phyloP scores from a whole-genome alignment of 257 asterid species.

The Nicotiana knightiana region DNA sequence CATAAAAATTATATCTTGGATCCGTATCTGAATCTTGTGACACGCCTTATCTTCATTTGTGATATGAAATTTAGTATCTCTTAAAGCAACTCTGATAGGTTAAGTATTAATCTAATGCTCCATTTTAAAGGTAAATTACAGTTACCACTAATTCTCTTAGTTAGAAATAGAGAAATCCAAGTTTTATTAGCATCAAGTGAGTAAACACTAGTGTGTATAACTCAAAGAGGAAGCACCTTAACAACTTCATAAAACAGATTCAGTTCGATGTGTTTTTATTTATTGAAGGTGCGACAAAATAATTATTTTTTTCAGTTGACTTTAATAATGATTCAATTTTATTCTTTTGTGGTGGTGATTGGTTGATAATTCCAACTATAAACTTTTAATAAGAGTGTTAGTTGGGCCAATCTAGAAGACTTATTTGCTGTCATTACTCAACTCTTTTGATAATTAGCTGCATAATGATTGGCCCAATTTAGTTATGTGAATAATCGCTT shows the following conservation, averaged over 20 bases:
- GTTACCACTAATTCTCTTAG: not conserved
- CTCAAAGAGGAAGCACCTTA: not conserved
- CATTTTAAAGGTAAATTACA: not conserved
- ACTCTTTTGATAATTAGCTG: not conserved
- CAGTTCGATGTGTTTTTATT: not conserved
- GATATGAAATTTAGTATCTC: not conserved
- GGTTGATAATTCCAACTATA: not conserved
- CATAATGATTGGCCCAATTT: not conserved
- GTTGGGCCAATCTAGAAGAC: conserved; percentile 1
- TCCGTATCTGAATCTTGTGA: too few species aligned
- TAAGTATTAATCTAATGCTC: not conserved
- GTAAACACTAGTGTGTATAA: not conserved
- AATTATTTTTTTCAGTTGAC: not conserved
- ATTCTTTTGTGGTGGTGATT: not conserved
- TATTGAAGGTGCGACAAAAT: conserved; percentile 2
- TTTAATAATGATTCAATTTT: not conserved
- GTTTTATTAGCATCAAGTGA: not conserved
- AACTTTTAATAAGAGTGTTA: not conserved
- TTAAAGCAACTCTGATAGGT: not conserved
- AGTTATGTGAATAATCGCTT: not conserved
- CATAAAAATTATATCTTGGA: too few species aligned
- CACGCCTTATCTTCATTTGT: too few species aligned
- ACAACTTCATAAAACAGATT: not conserved
- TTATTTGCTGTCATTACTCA: not conserved
- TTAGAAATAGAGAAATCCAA: not conserved